Base-by-base conservation (phyloP, 345 rosid genomes). In the Reutealis trisperma region DNA sequence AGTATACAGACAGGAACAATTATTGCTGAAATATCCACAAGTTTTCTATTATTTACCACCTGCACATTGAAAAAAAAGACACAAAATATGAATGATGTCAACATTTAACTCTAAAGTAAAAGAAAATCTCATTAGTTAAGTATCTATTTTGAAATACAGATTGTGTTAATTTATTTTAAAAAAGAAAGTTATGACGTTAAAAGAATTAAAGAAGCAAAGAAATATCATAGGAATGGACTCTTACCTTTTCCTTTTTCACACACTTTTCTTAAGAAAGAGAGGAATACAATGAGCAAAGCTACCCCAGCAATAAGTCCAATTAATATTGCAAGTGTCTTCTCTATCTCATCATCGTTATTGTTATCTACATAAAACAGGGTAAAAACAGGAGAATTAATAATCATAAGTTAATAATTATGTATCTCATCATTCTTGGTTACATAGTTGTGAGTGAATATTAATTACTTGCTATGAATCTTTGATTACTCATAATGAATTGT, bases 301-400 rank as follows among this genome's bases (percentile, higher is more conserved):
- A 93, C 94, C 76, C 83, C 98, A 21, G 94, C 98, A 30, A 95
- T 92, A 57, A 93, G 88, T 1, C 98, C 99, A 63, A 95, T 86
- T 83, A 95, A 57, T 59, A 95, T 93, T 41, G 99, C 98, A 0
- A 95, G 87, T 11, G 99, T 95, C 89, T 92, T 95, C 92, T 95
- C 88, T 34, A 89, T 86, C 85, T 95, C 97, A 25, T 93, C 84
- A 72, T 94, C 94, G 58, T 87, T 67, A 59, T 79, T 67, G 62
- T 80, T 62, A 76, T 82, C 91, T 85, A 67, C 54, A 55, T 2
- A 12, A 24, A 62, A 67, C 14, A 45, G 16, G n/a, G 7, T 14
- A 49, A 12, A 24, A 62, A 67, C 14, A 45, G 16, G n/a, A 13
- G n/a, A 49, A 41, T 47, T 24, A 22, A 18, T 58, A 63, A 42